Percentiles rank a stretch among this genome's conserved stretches.
Evolutionary conservation across 805 yeast species (phyloP).

Genomic region (Saccharomycopsis sp.): DNA sequence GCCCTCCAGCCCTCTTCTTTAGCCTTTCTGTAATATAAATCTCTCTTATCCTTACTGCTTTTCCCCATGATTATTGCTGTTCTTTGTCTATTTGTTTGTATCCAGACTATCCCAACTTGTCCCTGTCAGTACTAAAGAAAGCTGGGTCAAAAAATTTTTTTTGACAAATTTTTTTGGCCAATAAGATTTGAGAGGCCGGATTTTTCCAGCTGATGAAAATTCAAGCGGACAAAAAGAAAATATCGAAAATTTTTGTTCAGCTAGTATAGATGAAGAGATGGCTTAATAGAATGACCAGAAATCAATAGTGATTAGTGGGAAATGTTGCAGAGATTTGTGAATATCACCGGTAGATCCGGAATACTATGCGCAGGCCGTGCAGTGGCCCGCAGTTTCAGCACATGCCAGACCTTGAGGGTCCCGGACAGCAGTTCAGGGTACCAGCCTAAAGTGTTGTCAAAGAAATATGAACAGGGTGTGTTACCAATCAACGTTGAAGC

Average conservation of each 20-base stretch:
- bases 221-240: not conserved
- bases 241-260: not conserved
- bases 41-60: conserved; percentile 91
- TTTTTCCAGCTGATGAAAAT: not conserved
- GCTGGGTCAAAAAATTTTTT: not conserved
- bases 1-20: conserved; percentile 99
- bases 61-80: conserved; percentile 76
- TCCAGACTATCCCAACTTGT: no score
- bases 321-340: not conserved
- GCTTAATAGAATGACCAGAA: not conserved
- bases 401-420: not conserved
- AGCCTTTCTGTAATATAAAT: conserved; percentile 85
- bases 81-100: no score
- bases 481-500: conserved; percentile 82
- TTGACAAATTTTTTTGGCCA: not conserved
- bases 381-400: not conserved
- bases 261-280: not conserved
- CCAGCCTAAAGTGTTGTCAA: conserved; percentile 33
- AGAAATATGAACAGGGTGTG: conserved; percentile 41
- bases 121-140: conserved; percentile 51
- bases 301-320: not conserved
- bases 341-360: not conserved
- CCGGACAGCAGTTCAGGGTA: conserved; percentile 24
- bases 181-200: not conserved
- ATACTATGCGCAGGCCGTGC: not conserved